A percentile compares a stretch with the other conserved stretches of the same genome.
phyloP scores from a whole-genome alignment of 768 basidiomycete species.

The Tylopilus subfusipes region DNA sequence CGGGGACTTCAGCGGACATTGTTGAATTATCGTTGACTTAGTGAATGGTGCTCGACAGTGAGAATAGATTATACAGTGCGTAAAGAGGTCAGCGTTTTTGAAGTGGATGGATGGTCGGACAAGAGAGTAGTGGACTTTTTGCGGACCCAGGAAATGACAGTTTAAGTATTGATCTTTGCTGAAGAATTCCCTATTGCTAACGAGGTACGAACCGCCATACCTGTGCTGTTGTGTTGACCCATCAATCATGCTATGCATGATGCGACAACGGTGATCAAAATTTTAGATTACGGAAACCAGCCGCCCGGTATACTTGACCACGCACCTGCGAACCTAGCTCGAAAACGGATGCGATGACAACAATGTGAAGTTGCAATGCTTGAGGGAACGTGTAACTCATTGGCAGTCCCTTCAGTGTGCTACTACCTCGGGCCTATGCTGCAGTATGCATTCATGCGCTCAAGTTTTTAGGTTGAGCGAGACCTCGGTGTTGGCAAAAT shows the following conservation, averaged over 20 bases:
- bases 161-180: slow-evolving; percentile 7
- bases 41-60: background rate
- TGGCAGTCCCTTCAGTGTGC: background rate
- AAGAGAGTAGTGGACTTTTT: background rate
- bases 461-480: background rate
- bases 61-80: background rate
- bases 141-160: too few species aligned
- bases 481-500: background rate
- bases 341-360: too few species aligned
- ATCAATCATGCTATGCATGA: slow-evolving; percentile 10
- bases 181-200: background rate
- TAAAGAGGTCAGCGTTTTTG: background rate
- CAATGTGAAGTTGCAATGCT: background rate
- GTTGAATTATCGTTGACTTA: slow-evolving; percentile 2
- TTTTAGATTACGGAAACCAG: background rate
- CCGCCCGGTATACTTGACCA: background rate
- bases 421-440: background rate
- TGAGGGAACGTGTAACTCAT: background rate
- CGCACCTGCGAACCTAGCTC: background rate
- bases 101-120: background rate
- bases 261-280: slow-evolving; percentile 1
- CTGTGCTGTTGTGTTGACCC: background rate
- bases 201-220: background rate
- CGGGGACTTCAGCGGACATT: slow-evolving; percentile 30
- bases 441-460: too few species aligned